Evolutionary conservation across 73 alveolate species (phyloP).

Genomic region (Effrenium voratum): DNA sequence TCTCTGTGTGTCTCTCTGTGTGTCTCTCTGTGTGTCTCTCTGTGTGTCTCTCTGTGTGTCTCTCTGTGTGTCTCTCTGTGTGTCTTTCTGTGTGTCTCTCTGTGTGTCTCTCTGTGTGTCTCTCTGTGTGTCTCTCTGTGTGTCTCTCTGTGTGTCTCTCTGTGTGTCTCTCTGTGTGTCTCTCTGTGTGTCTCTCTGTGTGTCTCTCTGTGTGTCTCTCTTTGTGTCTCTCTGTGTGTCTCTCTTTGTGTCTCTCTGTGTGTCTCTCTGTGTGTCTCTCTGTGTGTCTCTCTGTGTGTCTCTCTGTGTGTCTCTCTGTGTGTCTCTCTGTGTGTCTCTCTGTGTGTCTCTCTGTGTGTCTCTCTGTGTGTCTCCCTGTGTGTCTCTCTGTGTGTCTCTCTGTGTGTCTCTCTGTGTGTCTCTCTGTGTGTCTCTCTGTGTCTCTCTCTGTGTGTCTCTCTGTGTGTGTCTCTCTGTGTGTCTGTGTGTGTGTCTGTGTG

Average conservation of each 20-base stretch:
- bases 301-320: conserved; percentile 3
- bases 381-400: background rate
- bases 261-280: conserved; percentile 9
- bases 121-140: background rate
- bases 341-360: conserved; percentile 2
- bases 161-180: background rate
- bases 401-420: background rate
- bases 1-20: background rate
- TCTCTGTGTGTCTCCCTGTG: background rate
- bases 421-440: no score
- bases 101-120: background rate
- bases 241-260: background rate
- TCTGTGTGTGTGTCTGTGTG: no score
- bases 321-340: conserved; percentile 10
- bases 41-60: background rate
- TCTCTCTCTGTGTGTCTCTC: no score
- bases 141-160: conserved; percentile 11
- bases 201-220: background rate
- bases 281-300: background rate
- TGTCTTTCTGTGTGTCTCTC: conserved; percentile 5
- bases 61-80: background rate
- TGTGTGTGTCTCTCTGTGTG: no score
- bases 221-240: background rate
- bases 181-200: background rate
- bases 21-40: conserved; percentile 9